A percentile compares a stretch with the other conserved stretches of the same genome.
Conservation (phyloP, 176 grass and related monocot genomes). For the Tuctoria greenei region DNA sequence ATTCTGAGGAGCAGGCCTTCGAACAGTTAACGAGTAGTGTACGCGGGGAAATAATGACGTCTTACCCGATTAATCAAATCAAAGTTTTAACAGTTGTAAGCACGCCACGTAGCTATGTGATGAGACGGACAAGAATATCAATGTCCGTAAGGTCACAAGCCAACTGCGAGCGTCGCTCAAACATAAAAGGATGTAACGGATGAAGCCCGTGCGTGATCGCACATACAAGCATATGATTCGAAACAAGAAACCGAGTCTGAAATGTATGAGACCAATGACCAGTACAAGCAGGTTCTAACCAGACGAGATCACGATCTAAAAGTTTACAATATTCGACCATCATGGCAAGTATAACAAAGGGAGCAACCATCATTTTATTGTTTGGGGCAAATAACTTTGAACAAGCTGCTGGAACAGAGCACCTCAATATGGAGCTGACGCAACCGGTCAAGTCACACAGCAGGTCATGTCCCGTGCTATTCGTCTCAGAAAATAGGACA, state of each 20-base stretch:
- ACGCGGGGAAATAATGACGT: background rate
- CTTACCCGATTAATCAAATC: background rate
- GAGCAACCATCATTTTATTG: conserved; percentile 2
- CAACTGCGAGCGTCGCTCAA: too few species aligned
- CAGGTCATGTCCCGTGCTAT: background rate
- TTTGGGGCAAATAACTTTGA: conserved; percentile 15
- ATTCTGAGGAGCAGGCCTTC: background rate
- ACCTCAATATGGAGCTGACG: background rate
- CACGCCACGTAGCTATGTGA: background rate
- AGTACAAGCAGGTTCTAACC: background rate
- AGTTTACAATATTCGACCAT: conserved; percentile 20
- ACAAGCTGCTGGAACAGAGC: background rate
- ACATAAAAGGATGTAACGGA: background rate
- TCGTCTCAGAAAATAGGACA: background rate
- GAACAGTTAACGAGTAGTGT: background rate
- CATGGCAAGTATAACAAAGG: background rate
- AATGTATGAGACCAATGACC: conserved; percentile 1
- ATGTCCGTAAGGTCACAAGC: too few species aligned
- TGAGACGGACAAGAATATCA: too few species aligned
- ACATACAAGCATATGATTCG: background rate
- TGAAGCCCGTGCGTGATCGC: background rate
- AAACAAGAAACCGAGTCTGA: background rate
- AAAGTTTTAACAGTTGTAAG: background rate
- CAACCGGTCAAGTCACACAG: background rate
- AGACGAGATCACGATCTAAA: background rate